Evolutionary conservation across 805 yeast genomes (phyloP).

Genomic region (Monosporozyma servazzii): DNA sequence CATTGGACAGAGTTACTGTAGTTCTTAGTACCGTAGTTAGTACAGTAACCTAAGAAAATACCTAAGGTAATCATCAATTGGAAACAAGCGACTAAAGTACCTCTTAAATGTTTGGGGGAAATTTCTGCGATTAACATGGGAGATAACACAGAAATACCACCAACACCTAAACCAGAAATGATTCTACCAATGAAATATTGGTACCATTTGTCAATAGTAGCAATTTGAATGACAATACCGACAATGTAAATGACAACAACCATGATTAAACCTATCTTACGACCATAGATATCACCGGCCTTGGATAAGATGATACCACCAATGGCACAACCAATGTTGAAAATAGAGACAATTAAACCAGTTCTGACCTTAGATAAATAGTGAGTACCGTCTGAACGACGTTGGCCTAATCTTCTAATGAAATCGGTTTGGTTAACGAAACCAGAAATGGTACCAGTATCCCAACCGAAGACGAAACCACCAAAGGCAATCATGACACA

Average conservation of each 20-base stretch:
- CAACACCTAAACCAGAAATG: constrained; percentile 67
- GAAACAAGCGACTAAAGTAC: too few relatives aligned
- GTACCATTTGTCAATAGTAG: constrained; percentile 47
- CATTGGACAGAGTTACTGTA: constrained; percentile 57
- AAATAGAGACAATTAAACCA: constrained; percentile 46
- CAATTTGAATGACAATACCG: constrained; percentile 60
- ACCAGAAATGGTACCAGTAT: constrained; percentile 71
- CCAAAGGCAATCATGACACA: constrained; percentile 29
- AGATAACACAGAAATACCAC: constrained; percentile 61
- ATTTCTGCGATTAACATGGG: constrained; percentile 64
- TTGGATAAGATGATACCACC: constrained; percentile 58
- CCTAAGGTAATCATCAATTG: too few relatives aligned
- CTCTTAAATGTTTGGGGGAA: constrained; percentile 59
- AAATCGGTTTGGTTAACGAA: constrained; percentile 55
- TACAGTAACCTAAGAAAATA: too few relatives aligned
- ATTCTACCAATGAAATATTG: constrained; percentile 63
- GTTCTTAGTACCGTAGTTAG: constrained; percentile 49
- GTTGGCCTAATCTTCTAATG: constrained; percentile 42
- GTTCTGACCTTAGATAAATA: constrained; percentile 39
- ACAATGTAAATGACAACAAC: constrained; percentile 57
- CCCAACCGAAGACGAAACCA: constrained; percentile 52
- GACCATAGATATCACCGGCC: constrained; percentile 54
- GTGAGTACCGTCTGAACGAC: constrained; percentile 31
- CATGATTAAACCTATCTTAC: constrained; percentile 53
- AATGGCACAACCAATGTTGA: constrained; percentile 68